Conservation (phyloP, 192 early-diverging fungal genomes). For the Pilaira anomala region DNA sequence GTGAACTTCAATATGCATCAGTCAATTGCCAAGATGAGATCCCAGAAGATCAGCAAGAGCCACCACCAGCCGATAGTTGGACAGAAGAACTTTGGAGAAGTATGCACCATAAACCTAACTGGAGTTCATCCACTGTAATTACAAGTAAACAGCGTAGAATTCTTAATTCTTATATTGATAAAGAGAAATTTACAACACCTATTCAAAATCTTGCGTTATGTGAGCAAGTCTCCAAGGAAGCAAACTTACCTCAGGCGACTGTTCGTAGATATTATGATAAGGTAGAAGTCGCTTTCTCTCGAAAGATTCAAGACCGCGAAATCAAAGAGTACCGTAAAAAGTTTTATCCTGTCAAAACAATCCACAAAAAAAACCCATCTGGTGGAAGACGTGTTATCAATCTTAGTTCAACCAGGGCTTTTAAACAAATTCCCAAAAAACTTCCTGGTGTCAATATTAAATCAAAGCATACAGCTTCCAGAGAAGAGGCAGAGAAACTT, state of each 20-base stretch:
- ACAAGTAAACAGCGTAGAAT: neutral
- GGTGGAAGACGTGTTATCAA: neutral
- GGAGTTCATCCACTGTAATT: conserved; percentile 3
- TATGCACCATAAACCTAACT: conserved; percentile 3
- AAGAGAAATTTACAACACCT: conserved; percentile 6
- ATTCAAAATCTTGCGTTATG: neutral
- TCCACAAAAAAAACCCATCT: neutral
- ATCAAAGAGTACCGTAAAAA: neutral
- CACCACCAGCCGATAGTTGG: too few species aligned
- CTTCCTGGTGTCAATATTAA: neutral
- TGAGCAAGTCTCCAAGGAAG: neutral
- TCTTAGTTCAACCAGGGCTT: too few species aligned
- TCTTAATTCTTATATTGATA: conserved; percentile 2
- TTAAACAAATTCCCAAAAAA: neutral
- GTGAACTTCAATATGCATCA: too few species aligned
- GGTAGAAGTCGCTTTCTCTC: neutral
- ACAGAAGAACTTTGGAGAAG: neutral
- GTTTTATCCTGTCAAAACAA: neutral
- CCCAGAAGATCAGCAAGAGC: too few species aligned
- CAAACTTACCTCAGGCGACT: neutral
- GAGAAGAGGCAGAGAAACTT: neutral
- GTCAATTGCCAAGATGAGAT: too few species aligned
- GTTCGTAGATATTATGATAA: conserved; percentile 17
- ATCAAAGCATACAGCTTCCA: neutral
- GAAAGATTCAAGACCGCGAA: neutral